Percentiles rank a stretch among this genome's conserved stretches.
These are phyloP conservation scores for Suillus paluster DNA, from an alignment of 768 basidiomycete genomes.

Conservation along the genomic window DNA sequence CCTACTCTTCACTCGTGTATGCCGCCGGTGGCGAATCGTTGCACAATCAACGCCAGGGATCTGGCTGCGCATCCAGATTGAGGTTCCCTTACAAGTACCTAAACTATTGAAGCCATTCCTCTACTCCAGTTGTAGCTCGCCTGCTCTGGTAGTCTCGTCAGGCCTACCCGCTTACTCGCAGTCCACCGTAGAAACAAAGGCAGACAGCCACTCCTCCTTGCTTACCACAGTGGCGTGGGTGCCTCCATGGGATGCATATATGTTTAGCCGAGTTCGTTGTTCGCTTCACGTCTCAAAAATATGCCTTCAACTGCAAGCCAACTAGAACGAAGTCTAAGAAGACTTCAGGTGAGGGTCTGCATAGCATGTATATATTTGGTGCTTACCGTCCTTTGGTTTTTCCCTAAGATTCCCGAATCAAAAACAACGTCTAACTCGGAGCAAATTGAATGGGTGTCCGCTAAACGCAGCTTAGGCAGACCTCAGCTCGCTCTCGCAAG, in stretches of 20 bases:
- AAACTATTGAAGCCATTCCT: too few species aligned
- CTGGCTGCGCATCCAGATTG: too few species aligned
- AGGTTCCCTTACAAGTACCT: too few species aligned
- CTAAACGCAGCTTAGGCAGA: not conserved
- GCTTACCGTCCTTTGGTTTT: not conserved
- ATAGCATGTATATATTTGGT: not conserved
- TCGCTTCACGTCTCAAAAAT: not conserved
- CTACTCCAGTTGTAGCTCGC: too few species aligned
- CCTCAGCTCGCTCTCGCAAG: not conserved
- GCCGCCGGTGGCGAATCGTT: too few species aligned
- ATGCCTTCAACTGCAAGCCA: not conserved
- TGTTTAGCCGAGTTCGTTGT: not conserved
- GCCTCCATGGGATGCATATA: not conserved
- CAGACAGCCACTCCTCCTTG: too few species aligned
- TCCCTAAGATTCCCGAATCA: not conserved
- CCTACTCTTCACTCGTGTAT: too few species aligned
- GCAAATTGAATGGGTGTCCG: conserved; percentile 1
- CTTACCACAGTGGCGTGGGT: not conserved
- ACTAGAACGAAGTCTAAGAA: not conserved
- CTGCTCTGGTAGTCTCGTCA: too few species aligned
- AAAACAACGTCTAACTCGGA: not conserved
- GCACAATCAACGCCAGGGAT: too few species aligned
- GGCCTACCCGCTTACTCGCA: too few species aligned
- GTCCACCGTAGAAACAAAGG: too few species aligned
- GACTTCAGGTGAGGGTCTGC: not conserved